Conservation (phyloP, 352 stramenopile genomes). For the Globisporangium emineosum region DNA sequence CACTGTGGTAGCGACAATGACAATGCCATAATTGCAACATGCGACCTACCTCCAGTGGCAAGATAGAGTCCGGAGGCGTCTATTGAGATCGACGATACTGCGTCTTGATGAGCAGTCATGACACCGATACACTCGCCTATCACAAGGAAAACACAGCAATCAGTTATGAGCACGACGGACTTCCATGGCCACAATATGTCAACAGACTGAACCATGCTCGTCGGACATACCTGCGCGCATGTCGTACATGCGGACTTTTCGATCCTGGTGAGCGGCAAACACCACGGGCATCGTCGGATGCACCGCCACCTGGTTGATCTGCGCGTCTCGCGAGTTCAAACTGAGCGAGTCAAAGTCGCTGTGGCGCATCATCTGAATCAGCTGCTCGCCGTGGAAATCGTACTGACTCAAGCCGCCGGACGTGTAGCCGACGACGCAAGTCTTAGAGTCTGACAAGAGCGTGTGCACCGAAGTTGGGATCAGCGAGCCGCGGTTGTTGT, state of each 20-base stretch:
- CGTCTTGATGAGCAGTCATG: conserved; percentile 78
- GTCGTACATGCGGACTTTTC: conserved; percentile 86
- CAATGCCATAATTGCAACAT: too few relatives aligned
- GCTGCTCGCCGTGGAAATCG: conserved; percentile 72
- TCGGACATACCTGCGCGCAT: conserved; percentile 55
- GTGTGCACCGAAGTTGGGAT: conserved; percentile 74
- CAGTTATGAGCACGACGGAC: not conserved
- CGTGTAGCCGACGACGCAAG: conserved; percentile 76
- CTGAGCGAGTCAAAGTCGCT: conserved; percentile 65
- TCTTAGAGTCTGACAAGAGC: conserved; percentile 74
- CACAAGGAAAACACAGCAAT: not conserved
- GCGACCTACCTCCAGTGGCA: conserved; percentile 55
- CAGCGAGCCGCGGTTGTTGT: conserved; percentile 48
- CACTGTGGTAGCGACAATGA: not conserved
- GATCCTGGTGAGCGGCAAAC: conserved; percentile 78
- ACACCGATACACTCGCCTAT: conserved; percentile 72
- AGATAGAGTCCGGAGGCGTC: conserved; percentile 75
- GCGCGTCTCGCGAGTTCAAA: conserved; percentile 43
- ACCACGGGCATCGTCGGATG: conserved; percentile 84
- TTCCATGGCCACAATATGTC: not conserved
- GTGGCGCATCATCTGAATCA: conserved; percentile 68
- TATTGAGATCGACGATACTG: conserved; percentile 77
- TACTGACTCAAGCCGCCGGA: conserved; percentile 65
- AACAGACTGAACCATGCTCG: not conserved
- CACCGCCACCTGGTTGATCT: conserved; percentile 80